These are phyloP conservation scores for Mycena capillaripes DNA, from an alignment of 768 basidiomycete genomes.

Conservation along the genomic window DNA sequence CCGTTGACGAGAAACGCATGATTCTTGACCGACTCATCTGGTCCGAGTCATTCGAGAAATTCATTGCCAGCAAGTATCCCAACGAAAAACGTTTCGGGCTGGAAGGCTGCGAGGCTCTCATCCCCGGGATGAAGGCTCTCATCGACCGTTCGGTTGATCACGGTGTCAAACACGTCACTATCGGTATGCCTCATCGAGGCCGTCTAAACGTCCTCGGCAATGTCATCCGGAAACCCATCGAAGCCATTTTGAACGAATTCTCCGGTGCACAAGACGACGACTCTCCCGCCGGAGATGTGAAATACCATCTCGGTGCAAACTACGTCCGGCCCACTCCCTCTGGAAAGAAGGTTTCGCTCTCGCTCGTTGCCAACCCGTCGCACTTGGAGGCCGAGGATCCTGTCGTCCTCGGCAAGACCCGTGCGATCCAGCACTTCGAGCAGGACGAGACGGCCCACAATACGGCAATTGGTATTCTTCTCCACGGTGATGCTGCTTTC, in stretches of 20 bases:
- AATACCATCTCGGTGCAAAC: constrained; percentile 99
- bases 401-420: constrained; percentile 99
- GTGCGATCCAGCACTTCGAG: constrained; percentile 96
- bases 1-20: constrained; percentile 98
- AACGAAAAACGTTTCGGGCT: constrained; percentile 99
- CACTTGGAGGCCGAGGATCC: constrained; percentile 98
- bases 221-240: constrained; percentile 98
- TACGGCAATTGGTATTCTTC: constrained; percentile 94
- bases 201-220: constrained; percentile 98
- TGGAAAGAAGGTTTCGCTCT: constrained; percentile 97
- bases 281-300: constrained; percentile 95
- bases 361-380: constrained; percentile 98
- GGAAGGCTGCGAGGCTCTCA: constrained; percentile 96
- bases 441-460: constrained; percentile 83
- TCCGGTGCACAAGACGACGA: constrained; percentile 80
- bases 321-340: constrained; percentile 98
- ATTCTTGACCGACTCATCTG: constrained; percentile 99
- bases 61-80: constrained; percentile 98
- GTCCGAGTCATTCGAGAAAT: constrained; percentile 99
- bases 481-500: constrained; percentile 99
- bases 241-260: constrained; percentile 98
- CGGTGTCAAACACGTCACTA: constrained; percentile 95
- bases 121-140: constrained; percentile 99
- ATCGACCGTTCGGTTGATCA: constrained; percentile 98
- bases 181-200: constrained; percentile 99